Evolutionary conservation across 441 rosid genomes (phyloP).

Genomic region (California macrophylla): DNA sequence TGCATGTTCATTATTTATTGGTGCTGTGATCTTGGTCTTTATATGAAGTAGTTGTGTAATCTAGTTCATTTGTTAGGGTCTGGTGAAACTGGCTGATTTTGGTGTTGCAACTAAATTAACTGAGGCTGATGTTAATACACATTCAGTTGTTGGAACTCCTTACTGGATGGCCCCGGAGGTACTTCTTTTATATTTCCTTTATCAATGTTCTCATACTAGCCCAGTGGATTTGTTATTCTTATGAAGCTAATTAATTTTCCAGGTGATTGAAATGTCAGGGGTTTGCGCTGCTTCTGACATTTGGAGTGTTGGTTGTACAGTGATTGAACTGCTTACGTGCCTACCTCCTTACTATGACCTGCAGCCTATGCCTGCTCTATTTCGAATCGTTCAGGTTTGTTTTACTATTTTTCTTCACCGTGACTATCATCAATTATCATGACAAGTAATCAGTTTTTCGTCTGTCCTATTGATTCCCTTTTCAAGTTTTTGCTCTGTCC

Average conservation of each 20-base stretch:
- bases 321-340: conserved; percentile 89
- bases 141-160: conserved; percentile 98
- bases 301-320: conserved; percentile 99
- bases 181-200: conserved; percentile 17
- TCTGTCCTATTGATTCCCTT: conserved; percentile 6
- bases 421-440: neutral
- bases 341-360: conserved; percentile 97
- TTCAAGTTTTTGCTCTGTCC: neutral
- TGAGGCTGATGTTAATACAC: conserved; percentile 97
- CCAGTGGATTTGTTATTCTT: conserved; percentile 14
- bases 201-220: neutral
- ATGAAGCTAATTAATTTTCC: conserved; percentile 24
- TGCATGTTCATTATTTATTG: neutral
- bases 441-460: conserved; percentile 2
- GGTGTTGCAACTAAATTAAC: conserved; percentile 98
- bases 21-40: neutral
- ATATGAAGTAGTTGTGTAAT: neutral
- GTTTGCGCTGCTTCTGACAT: conserved; percentile 99
- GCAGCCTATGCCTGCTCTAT: conserved; percentile 99
- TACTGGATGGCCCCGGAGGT: conserved; percentile 99
- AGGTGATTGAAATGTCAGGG: conserved; percentile 99
- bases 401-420: conserved; percentile 7
- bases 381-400: conserved; percentile 94
- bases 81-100: conserved; percentile 99
- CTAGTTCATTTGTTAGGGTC: conserved; percentile 43